These are phyloP conservation scores for Aspergillus fumigatiaffinis DNA, from an alignment of 2,329 filamentous ascomycete species.

Conservation along the genomic window DNA sequence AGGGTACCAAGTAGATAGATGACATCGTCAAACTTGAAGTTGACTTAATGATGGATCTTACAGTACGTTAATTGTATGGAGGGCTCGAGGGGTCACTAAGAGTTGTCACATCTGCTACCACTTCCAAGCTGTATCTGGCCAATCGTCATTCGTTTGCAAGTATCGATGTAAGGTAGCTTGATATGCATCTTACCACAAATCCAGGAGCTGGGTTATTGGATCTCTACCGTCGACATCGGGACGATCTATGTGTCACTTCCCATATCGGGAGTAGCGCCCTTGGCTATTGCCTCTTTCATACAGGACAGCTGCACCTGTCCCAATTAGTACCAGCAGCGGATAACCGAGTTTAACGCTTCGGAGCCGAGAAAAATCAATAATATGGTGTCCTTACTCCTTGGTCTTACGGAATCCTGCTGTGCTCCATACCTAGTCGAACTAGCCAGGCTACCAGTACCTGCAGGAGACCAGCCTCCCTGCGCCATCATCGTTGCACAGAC, in stretches of 20 bases:
- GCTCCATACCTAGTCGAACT: too few relatives aligned
- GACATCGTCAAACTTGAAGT: not conserved
- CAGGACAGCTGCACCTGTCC: not conserved
- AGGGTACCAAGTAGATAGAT: not conserved
- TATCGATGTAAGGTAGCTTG: not conserved
- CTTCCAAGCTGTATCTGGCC: not conserved
- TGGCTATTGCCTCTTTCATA: not conserved
- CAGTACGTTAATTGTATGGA: too few relatives aligned
- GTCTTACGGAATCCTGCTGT: too few relatives aligned
- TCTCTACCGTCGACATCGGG: not conserved
- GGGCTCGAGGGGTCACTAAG: too few relatives aligned
- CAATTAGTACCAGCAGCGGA: not conserved
- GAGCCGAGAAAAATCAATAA: not conserved
- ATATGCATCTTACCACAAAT: not conserved
- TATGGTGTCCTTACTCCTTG: too few relatives aligned
- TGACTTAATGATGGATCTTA: not conserved
- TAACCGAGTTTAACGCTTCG: not conserved
- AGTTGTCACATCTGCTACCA: too few relatives aligned
- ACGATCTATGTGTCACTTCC: not conserved
- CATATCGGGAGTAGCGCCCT: not conserved
- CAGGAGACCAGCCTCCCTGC: not conserved
- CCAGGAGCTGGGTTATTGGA: not conserved
- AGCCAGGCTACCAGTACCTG: not conserved
- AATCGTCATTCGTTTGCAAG: not conserved
- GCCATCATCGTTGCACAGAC: not conserved